Conservation (phyloP, 495 filamentous ascomycete species). For the Lasiosphaeria ovina region DNA sequence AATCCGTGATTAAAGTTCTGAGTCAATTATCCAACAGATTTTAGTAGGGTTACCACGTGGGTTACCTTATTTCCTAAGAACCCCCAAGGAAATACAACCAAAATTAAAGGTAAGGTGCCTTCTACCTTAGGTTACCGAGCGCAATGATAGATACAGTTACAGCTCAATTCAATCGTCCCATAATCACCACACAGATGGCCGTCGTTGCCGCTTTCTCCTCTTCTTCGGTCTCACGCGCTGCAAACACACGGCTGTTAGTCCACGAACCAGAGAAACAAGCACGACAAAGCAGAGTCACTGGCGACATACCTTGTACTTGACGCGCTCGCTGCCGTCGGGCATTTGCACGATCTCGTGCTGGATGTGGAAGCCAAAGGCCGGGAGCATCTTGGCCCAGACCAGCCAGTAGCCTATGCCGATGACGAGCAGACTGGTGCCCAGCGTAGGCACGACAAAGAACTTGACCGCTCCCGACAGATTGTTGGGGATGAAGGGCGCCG, state of each 20-base stretch:
- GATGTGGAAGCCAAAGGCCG: slow-evolving; percentile 40
- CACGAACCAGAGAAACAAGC: not conserved
- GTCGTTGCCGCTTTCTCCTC: slow-evolving; percentile 19
- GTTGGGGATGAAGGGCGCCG: slow-evolving; percentile 45
- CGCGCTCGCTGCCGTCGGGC: slow-evolving; percentile 41
- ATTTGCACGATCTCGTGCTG: slow-evolving; percentile 40
- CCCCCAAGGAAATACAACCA: not conserved
- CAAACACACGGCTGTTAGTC: not conserved
- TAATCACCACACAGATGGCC: slow-evolving; percentile 24
- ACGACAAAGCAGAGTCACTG: not conserved
- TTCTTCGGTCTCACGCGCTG: slow-evolving; percentile 33
- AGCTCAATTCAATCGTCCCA: not conserved
- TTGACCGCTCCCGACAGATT: slow-evolving; percentile 33
- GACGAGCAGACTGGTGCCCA: slow-evolving; percentile 43
- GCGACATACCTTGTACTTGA: slow-evolving; percentile 35
- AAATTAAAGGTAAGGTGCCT: not conserved
- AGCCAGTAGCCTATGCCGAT: slow-evolving; percentile 46
- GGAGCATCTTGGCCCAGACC: slow-evolving; percentile 44
- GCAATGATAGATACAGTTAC: not conserved
- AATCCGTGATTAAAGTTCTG: too few species aligned
- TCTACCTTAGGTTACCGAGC: too few species aligned
- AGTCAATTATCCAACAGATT: too few species aligned
- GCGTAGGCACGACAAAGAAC: slow-evolving; percentile 43
- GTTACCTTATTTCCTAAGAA: too few species aligned
- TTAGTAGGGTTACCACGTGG: too few species aligned